phyloP scores from a whole-genome alignment of 2,329 filamentous ascomycete genomes.

The Fusarium keratoplasticum region DNA sequence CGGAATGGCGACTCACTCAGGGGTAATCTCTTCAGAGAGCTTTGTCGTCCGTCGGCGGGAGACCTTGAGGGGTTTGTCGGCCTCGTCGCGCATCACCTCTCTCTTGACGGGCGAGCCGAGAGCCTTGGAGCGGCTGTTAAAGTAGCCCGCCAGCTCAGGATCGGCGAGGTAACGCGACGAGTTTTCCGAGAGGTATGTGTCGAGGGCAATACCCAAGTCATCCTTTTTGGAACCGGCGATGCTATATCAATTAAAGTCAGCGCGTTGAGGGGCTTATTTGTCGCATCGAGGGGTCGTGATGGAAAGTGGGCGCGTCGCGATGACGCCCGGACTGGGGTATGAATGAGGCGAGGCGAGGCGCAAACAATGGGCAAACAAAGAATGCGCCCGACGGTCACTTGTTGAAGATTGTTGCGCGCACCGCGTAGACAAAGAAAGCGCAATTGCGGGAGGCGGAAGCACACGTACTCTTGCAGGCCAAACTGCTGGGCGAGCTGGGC shows the following conservation, averaged over 20 bases:
- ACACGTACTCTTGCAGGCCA: conserved; percentile 76
- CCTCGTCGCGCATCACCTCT: conserved; percentile 55
- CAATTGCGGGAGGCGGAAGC: not conserved
- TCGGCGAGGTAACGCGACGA: conserved; percentile 72
- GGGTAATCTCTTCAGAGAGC: conserved; percentile 57
- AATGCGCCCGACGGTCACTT: conserved; percentile 10
- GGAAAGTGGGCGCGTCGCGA: conserved; percentile 34
- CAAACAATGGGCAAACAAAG: conserved; percentile 24
- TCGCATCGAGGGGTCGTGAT: conserved; percentile 21
- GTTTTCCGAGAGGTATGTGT: conserved; percentile 79
- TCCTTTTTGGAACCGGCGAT: conserved; percentile 79
- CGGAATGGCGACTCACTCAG: conserved; percentile 55
- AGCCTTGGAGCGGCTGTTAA: conserved; percentile 72
- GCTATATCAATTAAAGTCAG: conserved; percentile 56
- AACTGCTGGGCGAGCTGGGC: conserved; percentile 77
- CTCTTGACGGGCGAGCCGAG: conserved; percentile 72
- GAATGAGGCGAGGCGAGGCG: conserved; percentile 11
- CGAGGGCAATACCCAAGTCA: conserved; percentile 81
- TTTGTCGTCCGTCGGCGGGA: conserved; percentile 60
- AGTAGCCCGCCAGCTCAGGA: conserved; percentile 78
- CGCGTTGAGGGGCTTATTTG: not conserved
- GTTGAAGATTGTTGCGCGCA: not conserved
- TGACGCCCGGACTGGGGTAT: conserved; percentile 22
- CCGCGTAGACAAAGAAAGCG: not conserved
- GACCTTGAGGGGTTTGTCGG: conserved; percentile 56